Conservation (phyloP, 2,329 filamentous ascomycete species). For the Colletotrichum filicis region DNA sequence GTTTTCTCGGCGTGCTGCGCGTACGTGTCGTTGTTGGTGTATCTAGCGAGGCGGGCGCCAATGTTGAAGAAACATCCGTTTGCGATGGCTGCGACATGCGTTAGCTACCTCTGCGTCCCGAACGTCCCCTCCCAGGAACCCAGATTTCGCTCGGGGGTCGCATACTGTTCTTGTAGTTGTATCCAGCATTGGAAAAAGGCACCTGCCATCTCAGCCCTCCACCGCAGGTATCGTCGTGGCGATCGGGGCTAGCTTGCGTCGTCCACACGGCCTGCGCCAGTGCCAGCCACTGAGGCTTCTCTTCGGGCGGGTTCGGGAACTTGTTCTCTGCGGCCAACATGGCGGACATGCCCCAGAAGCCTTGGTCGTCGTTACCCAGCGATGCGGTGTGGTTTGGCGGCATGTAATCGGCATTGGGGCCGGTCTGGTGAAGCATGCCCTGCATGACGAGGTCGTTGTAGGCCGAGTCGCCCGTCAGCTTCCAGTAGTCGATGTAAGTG, state of each 20-base stretch:
- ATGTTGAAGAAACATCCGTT: conserved; percentile 74
- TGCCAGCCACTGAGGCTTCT: conserved; percentile 69
- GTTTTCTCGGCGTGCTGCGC: conserved; percentile 69
- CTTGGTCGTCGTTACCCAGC: conserved; percentile 75
- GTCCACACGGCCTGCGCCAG: conserved; percentile 78
- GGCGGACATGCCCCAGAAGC: conserved; percentile 76
- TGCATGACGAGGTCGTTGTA: conserved; percentile 70
- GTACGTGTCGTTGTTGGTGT: conserved; percentile 75
- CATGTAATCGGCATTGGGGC: conserved; percentile 68
- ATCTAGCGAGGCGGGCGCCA: conserved; percentile 76
- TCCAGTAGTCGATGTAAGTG: conserved; percentile 76
- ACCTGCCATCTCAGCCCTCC: conserved; percentile 85
- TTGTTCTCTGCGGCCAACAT: conserved; percentile 74
- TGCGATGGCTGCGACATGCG: conserved; percentile 58
- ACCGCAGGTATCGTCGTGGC: conserved; percentile 72
- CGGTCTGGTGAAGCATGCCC: conserved; percentile 68
- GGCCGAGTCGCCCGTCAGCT: conserved; percentile 70
- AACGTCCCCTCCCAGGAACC: too few species aligned
- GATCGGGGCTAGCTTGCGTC: conserved; percentile 66
- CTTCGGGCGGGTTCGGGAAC: conserved; percentile 67
- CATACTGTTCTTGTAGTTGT: conserved; percentile 77
- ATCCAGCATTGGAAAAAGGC: conserved; percentile 78
- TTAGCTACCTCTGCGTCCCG: neutral
- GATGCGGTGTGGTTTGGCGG: conserved; percentile 68
- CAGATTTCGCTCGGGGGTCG: too few species aligned